phyloP scores from a whole-genome alignment of 306 rosid genomes.

The Begonia masoniana region DNA sequence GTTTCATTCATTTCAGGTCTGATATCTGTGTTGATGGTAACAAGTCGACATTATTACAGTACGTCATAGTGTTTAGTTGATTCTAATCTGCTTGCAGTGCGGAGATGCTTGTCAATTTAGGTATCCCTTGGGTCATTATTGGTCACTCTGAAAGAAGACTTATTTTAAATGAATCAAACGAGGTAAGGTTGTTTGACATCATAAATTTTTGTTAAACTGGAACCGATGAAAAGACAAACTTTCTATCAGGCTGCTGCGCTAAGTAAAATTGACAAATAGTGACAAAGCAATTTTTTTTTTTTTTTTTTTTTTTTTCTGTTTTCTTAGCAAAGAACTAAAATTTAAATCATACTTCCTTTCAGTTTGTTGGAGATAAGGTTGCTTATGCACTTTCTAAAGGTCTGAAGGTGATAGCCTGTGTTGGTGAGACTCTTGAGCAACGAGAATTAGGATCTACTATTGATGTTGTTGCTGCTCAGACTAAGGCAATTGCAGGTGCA shows the following conservation, averaged over 20 bases:
- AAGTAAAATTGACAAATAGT: no score
- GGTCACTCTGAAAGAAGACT: slow-evolving; percentile 90
- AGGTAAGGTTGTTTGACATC: slow-evolving; percentile 25
- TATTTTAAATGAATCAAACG: slow-evolving; percentile 57
- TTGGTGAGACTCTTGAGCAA: slow-evolving; percentile 93
- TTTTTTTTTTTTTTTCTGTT: no score
- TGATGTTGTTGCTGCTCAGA: slow-evolving; percentile 66
- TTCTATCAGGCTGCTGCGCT: neutral
- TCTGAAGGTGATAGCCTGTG: slow-evolving; percentile 79
- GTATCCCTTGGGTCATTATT: slow-evolving; percentile 75
- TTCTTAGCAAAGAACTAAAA: no score
- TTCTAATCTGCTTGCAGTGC: slow-evolving; percentile 30
- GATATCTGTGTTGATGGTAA: neutral
- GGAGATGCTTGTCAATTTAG: slow-evolving; percentile 81
- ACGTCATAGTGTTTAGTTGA: neutral
- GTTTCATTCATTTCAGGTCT: neutral
- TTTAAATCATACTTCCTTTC: slow-evolving; percentile 11
- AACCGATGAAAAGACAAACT: neutral
- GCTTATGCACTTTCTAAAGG: slow-evolving; percentile 77
- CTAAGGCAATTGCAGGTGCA: slow-evolving; percentile 68
- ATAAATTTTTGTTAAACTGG: slow-evolving; percentile 1
- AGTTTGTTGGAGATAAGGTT: slow-evolving; percentile 85
- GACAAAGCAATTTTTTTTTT: no score
- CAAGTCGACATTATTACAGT: neutral
- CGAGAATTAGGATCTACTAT: slow-evolving; percentile 65